phyloP scores from a whole-genome alignment of 2,329 filamentous ascomycete genomes.

The Gaeumannomyces sp. region DNA sequence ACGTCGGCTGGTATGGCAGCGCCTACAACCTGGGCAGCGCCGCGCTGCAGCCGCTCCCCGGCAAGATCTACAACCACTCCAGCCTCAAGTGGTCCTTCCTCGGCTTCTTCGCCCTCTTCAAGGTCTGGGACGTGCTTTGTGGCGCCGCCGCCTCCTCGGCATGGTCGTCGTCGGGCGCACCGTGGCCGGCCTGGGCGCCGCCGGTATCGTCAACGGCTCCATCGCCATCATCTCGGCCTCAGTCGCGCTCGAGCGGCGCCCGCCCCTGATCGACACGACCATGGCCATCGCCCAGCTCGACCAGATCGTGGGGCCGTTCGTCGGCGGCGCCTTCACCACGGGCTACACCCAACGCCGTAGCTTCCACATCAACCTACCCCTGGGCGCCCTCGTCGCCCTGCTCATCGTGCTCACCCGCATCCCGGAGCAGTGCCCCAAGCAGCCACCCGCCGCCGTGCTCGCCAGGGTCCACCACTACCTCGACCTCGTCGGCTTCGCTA shows the following conservation, averaged over 20 bases:
- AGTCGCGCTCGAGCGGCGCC: conserved; percentile 34
- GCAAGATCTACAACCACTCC: conserved; percentile 16
- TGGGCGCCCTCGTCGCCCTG: conserved; percentile 31
- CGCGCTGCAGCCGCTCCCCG: conserved; percentile 17
- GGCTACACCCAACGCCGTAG: conserved; percentile 35
- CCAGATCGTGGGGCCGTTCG: conserved; percentile 38
- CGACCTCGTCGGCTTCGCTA: conserved; percentile 37
- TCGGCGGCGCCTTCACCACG: conserved; percentile 35
- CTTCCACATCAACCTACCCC: conserved; percentile 52
- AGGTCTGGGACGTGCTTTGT: conserved; percentile 50
- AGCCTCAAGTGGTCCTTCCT: conserved; percentile 30
- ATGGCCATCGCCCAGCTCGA: conserved; percentile 38
- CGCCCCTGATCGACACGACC: conserved; percentile 12
- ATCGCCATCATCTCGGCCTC: conserved; percentile 42
- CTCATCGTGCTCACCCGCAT: conserved; percentile 20
- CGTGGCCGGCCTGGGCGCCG: conserved; percentile 45
- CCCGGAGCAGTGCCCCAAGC: conserved; percentile 1
- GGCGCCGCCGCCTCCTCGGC: conserved; percentile 38
- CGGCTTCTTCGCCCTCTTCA: conserved; percentile 42
- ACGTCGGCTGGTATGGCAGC: conserved; percentile 18
- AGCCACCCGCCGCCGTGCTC: conserved; percentile 23
- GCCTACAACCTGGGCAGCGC: conserved; percentile 17
- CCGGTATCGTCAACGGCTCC: conserved; percentile 44
- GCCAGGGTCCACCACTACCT: conserved; percentile 21
- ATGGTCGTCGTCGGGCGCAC: conserved; percentile 51